Evolutionary conservation across 2,329 filamentous ascomycete species (phyloP).

Genomic region (Talaromyces amestolkiae): DNA sequence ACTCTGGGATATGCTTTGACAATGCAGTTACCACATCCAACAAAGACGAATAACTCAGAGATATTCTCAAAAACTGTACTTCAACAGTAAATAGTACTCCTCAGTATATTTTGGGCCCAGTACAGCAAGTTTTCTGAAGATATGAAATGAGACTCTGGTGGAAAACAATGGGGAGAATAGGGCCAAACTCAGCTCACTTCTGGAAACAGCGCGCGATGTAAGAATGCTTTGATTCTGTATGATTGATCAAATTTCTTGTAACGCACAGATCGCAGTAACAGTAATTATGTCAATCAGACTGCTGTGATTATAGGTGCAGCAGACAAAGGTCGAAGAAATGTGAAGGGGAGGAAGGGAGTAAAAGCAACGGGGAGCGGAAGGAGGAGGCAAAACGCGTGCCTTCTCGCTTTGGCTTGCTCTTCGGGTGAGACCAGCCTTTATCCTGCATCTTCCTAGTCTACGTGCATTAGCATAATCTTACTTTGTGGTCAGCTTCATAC

Average conservation of each 20-base stretch:
- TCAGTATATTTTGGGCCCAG: neutral
- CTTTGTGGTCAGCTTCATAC: neutral
- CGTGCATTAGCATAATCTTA: neutral
- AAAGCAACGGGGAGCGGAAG: slow-evolving; percentile 18
- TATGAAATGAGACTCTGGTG: neutral
- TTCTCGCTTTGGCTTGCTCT: slow-evolving; percentile 4
- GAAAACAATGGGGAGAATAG: neutral
- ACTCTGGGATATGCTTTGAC: neutral
- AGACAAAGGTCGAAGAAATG: slow-evolving; percentile 14
- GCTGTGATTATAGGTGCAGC: neutral
- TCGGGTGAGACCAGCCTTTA: slow-evolving; percentile 6
- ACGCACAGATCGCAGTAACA: neutral
- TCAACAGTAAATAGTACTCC: neutral
- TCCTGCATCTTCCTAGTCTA: neutral
- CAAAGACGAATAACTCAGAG: neutral
- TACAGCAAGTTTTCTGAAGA: neutral
- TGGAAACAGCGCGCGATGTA: neutral
- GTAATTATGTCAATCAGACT: neutral
- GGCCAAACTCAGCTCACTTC: neutral
- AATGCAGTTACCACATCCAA: neutral
- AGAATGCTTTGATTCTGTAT: neutral
- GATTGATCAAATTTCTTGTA: neutral
- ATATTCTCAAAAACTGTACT: neutral
- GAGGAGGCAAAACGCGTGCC: slow-evolving; percentile 22
- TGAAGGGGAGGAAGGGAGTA: slow-evolving; percentile 14